Conservation (phyloP, 257 asterid species). For the Solanum commersonii region DNA sequence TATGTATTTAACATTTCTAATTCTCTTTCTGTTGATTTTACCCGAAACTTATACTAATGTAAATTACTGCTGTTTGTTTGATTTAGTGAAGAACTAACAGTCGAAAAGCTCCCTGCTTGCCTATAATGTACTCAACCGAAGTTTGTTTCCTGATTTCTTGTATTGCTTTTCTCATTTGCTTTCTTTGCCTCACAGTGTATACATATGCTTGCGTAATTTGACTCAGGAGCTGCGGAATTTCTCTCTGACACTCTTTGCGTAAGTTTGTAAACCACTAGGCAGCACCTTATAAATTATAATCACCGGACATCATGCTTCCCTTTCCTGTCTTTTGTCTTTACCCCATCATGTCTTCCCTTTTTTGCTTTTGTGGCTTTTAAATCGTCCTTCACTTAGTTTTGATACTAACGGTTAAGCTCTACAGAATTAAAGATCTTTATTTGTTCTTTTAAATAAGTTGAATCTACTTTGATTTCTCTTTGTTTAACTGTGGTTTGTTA, state of each 20-base stretch:
- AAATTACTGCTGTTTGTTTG: neutral
- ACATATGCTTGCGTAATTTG: constrained; percentile 80
- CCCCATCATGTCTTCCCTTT: neutral
- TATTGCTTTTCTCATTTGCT: constrained; percentile 9
- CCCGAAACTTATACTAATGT: neutral
- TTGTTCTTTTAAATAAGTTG: neutral
- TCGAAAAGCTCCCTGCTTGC: neutral
- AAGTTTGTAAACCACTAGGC: constrained; percentile 21
- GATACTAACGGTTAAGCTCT: neutral
- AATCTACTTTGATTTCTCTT: neutral
- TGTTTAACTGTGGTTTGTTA: constrained; percentile 17
- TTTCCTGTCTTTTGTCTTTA: neutral
- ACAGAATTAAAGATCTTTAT: neutral
- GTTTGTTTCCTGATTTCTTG: neutral
- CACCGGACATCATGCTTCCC: neutral
- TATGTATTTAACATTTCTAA: constrained; percentile 16
- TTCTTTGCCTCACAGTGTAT: constrained; percentile 44
- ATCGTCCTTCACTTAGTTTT: neutral
- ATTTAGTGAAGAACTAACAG: neutral
- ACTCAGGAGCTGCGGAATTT: constrained; percentile 72
- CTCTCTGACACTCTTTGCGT: constrained; percentile 90
- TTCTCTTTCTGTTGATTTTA: neutral
- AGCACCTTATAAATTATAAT: neutral
- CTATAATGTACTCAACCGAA: neutral
- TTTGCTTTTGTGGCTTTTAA: neutral